Evolutionary conservation across 352 stramenopile genomes (phyloP).

Genomic region (Elongisporangium anandrum): DNA sequence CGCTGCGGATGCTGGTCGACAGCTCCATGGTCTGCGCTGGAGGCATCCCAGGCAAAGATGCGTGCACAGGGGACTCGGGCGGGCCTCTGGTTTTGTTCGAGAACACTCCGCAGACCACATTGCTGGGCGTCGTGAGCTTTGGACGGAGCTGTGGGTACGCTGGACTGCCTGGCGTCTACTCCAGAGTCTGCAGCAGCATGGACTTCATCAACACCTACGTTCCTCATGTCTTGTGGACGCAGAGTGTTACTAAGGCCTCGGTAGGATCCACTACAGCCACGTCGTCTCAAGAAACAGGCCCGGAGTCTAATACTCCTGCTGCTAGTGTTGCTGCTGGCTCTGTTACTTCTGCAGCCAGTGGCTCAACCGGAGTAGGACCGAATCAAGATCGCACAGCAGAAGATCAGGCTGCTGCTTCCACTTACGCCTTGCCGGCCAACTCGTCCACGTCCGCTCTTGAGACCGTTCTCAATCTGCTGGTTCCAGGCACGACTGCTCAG

Average conservation of each 20-base stretch:
- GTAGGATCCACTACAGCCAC: not conserved
- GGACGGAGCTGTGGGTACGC: slow-evolving; percentile 32
- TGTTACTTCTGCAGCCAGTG: not conserved
- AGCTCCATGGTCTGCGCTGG: slow-evolving; percentile 19
- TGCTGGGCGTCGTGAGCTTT: slow-evolving; percentile 14
- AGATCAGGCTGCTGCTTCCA: not conserved
- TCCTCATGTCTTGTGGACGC: not conserved
- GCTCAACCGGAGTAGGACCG: not conserved
- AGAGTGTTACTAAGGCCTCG: not conserved
- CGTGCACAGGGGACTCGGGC: slow-evolving; percentile 18
- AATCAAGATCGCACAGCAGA: not conserved
- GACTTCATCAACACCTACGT: not conserved
- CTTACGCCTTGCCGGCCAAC: not conserved
- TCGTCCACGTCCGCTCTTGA: not conserved
- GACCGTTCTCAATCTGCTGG: not conserved
- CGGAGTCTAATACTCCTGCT: not conserved
- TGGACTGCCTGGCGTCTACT: slow-evolving; percentile 43
- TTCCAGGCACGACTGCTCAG: not conserved
- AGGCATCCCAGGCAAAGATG: slow-evolving; percentile 10
- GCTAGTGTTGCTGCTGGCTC: not conserved
- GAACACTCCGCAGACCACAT: slow-evolving; percentile 2
- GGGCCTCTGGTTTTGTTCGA: slow-evolving; percentile 14
- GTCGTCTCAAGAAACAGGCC: not conserved
- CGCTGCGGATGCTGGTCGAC: slow-evolving; percentile 8
- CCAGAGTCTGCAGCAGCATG: not conserved